A percentile compares a stretch with the other conserved stretches of the same genome.
These are phyloP conservation scores for Triticum urartu DNA, from an alignment of 176 grass and related monocot species.

Conservation along the genomic window DNA sequence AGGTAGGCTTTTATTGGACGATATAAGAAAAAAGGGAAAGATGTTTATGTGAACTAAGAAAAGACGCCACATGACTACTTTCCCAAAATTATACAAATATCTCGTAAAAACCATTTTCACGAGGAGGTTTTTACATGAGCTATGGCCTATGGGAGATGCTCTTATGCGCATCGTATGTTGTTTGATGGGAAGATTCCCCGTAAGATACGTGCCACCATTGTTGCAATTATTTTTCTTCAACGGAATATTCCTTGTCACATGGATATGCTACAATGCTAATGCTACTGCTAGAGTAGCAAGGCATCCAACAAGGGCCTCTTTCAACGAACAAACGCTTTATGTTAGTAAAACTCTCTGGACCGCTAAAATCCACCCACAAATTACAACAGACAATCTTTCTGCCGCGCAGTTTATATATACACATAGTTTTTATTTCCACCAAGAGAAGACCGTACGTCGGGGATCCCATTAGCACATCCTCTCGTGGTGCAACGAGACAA, in stretches of 20 bases:
- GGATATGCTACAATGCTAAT: conserved; percentile 5
- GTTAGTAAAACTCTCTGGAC: neutral
- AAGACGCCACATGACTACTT: too few species aligned
- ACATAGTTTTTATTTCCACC: too few species aligned
- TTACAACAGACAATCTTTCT: too few species aligned
- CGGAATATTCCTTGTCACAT: conserved; percentile 36
- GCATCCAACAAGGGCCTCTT: neutral
- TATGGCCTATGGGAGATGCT: too few species aligned
- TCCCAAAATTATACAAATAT: too few species aligned
- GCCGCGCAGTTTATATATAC: neutral
- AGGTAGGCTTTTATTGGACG: too few species aligned
- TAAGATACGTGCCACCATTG: neutral
- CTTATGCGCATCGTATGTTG: neutral
- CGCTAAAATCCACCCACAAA: neutral
- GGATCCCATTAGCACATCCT: neutral
- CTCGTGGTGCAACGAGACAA: too few species aligned
- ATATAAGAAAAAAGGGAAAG: too few species aligned
- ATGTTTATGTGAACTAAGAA: too few species aligned
- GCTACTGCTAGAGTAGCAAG: neutral
- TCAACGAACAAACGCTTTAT: neutral
- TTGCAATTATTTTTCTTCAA: neutral
- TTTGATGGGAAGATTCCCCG: neutral
- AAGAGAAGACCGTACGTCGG: too few species aligned
- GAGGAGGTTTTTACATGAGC: neutral
- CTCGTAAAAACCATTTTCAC: too few species aligned